Evolutionary conservation across 306 rosid genomes (phyloP), one percentile per base, ranked within the genome.

Genomic region (Corylus avellana): DNA sequence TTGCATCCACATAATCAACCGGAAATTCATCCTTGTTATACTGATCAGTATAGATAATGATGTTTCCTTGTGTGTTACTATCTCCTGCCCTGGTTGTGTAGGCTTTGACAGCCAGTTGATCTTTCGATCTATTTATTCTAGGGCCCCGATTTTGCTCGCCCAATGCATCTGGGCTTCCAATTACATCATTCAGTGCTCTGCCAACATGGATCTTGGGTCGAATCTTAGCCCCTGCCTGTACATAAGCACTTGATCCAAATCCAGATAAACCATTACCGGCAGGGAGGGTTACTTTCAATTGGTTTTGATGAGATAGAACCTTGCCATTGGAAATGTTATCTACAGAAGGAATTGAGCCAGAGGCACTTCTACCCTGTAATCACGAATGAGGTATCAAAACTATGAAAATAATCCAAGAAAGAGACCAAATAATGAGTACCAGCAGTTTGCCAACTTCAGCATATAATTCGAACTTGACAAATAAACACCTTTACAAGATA

Each of bases 91-190:
- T 90, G 67, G 90, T 85, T 13, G 97, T 81, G 83, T 90, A 89
- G 58, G 94, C 91, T 84, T 88, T 92, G 75, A 91, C 90, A 70
- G 88, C 77, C 77, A 91, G 74, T 51, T 90, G 92, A 59, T 85
- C 85, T 73, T 86, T 90, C 56, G 87, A 78, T 82, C 93, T 85
- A 79, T 87, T 88, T 79, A 85, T 82, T 87, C 98, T 88, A 70
- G 98, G 97, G 54, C 97, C 98, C 27, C 97, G 87, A 85, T 92
- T 92, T 86, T 94, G 97, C 86, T 91, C 98, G 72, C 88, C 84
- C 86, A 92, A 86, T 56, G 88, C 86, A 84, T 92, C 95, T 39
- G 84, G 58, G 74, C 85, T 83, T 68, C 85, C 89, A 83, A 84
- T 87, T 57, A 77, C 73, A 48, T 86, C 89, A 75, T 84, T 84